These are phyloP conservation scores for Ceratonia siliqua DNA, from an alignment of 306 rosid species.

Conservation along the genomic window DNA sequence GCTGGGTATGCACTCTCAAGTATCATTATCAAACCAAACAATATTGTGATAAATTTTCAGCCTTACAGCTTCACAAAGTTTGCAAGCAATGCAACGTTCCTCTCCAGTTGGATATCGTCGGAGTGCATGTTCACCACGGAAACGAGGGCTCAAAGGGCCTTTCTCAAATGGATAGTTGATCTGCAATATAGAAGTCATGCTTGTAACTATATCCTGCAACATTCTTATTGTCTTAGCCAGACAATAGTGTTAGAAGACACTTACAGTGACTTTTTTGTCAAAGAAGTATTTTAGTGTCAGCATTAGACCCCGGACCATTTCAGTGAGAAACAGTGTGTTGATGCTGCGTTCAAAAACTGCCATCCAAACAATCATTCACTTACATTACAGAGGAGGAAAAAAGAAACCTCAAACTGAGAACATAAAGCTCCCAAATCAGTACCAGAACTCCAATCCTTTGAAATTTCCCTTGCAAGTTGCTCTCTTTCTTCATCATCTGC, in stretches of 20 bases:
- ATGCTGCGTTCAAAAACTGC: conserved; percentile 96
- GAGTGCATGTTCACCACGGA: conserved; percentile 99
- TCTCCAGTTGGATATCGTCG: conserved; percentile 97
- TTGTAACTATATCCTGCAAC: conserved; percentile 22
- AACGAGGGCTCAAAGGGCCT: conserved; percentile 98
- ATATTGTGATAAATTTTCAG: conserved; percentile 25
- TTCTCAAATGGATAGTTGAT: conserved; percentile 99
- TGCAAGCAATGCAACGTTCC: conserved; percentile 99
- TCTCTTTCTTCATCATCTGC: conserved; percentile 94
- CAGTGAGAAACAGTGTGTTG: conserved; percentile 94
- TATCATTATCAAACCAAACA: conserved; percentile 14
- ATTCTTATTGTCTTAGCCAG: conserved; percentile 27
- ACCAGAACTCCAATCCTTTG: conserved; percentile 97
- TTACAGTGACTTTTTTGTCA: conserved; percentile 87
- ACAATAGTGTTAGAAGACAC: conserved; percentile 42
- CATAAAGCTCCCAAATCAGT: conserved; percentile 30
- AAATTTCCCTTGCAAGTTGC: conserved; percentile 86
- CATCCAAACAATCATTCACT: conserved; percentile 28
- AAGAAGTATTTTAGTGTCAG: conserved; percentile 93
- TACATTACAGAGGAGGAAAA: background rate
- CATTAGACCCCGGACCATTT: conserved; percentile 95
- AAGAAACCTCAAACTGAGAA: conserved; percentile 19
- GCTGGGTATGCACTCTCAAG: conserved; percentile 16
- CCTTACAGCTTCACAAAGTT: conserved; percentile 99
- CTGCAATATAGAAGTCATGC: conserved; percentile 49